These are phyloP conservation scores for Pseudodiploospora longispora DNA, from an alignment of 2,329 filamentous ascomycete genomes.

Conservation along the genomic window DNA sequence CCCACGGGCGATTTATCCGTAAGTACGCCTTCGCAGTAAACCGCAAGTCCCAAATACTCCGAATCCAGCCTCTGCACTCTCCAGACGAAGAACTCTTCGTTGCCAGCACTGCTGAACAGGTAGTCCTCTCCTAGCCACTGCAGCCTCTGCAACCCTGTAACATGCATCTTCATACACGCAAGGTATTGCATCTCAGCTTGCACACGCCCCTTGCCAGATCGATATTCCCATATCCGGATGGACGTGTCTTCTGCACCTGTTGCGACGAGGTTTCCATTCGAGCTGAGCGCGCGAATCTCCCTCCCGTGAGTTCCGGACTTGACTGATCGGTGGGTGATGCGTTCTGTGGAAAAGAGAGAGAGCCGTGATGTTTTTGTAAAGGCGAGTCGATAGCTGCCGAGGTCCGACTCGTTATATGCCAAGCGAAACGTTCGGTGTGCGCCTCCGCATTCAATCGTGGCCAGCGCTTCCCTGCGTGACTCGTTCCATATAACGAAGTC, in stretches of 20 bases:
- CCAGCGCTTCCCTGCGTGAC: constrained; percentile 58
- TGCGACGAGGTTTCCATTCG: constrained; percentile 37
- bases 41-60: constrained; percentile 40
- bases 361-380: constrained; percentile 64
- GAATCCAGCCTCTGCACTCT: constrained; percentile 48
- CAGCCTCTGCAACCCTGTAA: constrained; percentile 73
- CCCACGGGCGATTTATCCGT: constrained; percentile 41
- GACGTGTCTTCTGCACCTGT: constrained; percentile 67
- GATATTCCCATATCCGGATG: constrained; percentile 63
- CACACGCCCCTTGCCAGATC: constrained; percentile 6
- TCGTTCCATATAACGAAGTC: constrained; percentile 79
- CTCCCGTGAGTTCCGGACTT: constrained; percentile 72
- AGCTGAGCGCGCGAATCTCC: constrained; percentile 59
- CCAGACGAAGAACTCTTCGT: constrained; percentile 89
- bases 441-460: constrained; percentile 73
- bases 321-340: constrained; percentile 38
- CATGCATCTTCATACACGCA: constrained; percentile 66
- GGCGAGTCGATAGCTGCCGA: constrained; percentile 44
- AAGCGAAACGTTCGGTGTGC: constrained; percentile 69
- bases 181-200: constrained; percentile 37
- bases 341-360: constrained; percentile 37
- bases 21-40: constrained; percentile 49
- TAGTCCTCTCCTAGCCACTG: constrained; percentile 64
- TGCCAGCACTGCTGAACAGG: constrained; percentile 79
- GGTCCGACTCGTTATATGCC: constrained; percentile 21